Evolutionary conservation across 1,284 basidiomycete species (phyloP), one percentile per base, ranked within the genome.

Genomic region (Cryptococcus sp.): DNA sequence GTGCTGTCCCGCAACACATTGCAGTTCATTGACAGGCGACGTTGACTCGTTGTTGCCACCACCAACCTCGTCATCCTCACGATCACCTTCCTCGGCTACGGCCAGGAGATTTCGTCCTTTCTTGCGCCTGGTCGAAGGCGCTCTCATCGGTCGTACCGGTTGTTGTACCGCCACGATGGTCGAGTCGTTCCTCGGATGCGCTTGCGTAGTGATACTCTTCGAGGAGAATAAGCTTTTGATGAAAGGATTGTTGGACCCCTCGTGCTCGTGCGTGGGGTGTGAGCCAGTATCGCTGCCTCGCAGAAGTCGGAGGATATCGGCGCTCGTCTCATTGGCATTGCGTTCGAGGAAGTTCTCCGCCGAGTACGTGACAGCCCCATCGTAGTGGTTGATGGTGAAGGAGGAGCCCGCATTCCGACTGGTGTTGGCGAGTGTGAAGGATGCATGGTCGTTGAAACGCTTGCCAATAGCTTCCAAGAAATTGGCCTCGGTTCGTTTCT

Each of bases 381-480:
- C 89, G 78, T 87, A 99, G 76, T 98, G 95, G 73, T 87, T 90
- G 78, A 98, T 84, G 0, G 89, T 94, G 79, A 99, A 99, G 0
- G 90, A 89, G 0, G 89, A 87, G 75, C 84, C 88, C 6, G 93
- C 93, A 0, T 86, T 86, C 13, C 90, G 85, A 72, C 93, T 89
- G 6, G 53, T 50, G 86, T 80, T 81, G 17, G 90, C 88, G 5
- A 88, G 79, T 77, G 93, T 90, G 85, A 98, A 97, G 0, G 88
- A 89, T 0, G 88, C 85, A 73, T 98, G 93, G 70, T 92, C 95
- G 5, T 87, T 89, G 91, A 93, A 98, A 3, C 93, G 86, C 80
- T 97, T 97, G 54, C 85, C 82, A 73, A 98, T 93, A 0, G 93
- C 91, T 66, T 97, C 92, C 17, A 95, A 86, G 92, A 98, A 96